Percentiles rank a stretch among this genome's conserved stretches.
Conservation (phyloP, 352 stramenopile species). For the Pythium biforme region DNA sequence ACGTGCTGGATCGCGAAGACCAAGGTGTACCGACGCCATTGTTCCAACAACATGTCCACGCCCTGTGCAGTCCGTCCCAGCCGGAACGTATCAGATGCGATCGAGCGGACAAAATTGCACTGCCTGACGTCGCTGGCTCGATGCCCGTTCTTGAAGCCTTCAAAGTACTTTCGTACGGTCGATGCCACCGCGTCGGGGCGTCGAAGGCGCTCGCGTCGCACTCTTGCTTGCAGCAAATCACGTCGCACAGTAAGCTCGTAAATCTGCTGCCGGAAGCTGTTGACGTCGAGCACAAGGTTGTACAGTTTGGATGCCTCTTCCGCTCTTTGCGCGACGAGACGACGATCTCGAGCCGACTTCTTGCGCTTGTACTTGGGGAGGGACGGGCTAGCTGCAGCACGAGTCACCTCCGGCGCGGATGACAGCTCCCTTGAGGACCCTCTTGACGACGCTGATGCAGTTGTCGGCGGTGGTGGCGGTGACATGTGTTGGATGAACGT, state of each 20-base stretch:
- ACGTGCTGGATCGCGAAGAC: slow-evolving; percentile 2
- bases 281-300: slow-evolving; percentile 8
- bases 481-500: too few species aligned
- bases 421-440: too few species aligned
- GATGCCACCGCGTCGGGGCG: background rate
- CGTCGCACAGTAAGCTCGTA: slow-evolving; percentile 4
- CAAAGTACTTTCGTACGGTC: background rate
- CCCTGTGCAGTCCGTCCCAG: background rate
- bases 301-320: slow-evolving; percentile 2
- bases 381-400: too few species aligned
- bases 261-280: slow-evolving; percentile 7
- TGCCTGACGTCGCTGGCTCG: background rate
- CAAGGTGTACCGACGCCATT: slow-evolving; percentile 11
- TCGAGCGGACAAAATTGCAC: background rate
- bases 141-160: slow-evolving; percentile 1
- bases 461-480: too few species aligned
- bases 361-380: too few species aligned
- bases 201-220: background rate
- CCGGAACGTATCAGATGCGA: background rate
- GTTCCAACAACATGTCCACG: slow-evolving; percentile 1
- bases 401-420: too few species aligned
- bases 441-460: too few species aligned
- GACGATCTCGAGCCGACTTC: too few species aligned
- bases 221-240: background rate
- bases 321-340: background rate